Conservation (phyloP, 495 filamentous ascomycete genomes). For the Arthonia radiata region DNA sequence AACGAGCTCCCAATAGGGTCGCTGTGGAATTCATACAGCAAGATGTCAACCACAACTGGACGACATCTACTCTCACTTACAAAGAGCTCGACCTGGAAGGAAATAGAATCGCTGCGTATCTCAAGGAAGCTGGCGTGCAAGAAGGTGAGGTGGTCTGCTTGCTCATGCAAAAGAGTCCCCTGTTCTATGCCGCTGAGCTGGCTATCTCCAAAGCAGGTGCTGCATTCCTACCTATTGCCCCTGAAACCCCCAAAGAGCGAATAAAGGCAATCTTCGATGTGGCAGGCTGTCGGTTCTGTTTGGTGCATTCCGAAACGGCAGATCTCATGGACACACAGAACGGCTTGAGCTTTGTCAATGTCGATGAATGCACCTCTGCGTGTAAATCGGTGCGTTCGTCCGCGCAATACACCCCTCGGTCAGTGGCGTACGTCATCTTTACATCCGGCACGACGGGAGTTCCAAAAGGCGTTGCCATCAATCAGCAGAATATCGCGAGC, state of each 20-base stretch:
- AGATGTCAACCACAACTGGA: conserved; percentile 12
- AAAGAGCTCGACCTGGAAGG: conserved; percentile 30
- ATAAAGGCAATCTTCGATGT: conserved; percentile 27
- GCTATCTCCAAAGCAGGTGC: conserved; percentile 46
- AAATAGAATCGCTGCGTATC: conserved; percentile 35
- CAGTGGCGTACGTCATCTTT: conserved; percentile 24
- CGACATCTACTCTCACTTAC: conserved; percentile 29
- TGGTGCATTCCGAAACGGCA: conserved; percentile 10
- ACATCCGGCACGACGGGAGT: conserved; percentile 24
- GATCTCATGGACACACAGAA: conserved; percentile 3
- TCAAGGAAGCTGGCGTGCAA: conserved; percentile 20
- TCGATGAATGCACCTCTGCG: too few species aligned
- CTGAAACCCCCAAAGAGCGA: conserved; percentile 31
- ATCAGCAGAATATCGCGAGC: conserved; percentile 37
- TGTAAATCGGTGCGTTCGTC: too few species aligned
- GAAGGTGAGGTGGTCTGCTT: conserved; percentile 35
- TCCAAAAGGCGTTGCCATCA: conserved; percentile 22
- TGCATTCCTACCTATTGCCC: conserved; percentile 46
- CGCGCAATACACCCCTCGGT: too few species aligned
- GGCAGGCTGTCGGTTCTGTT: conserved; percentile 21
- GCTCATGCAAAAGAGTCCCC: conserved; percentile 40
- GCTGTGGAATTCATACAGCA: conserved; percentile 34
- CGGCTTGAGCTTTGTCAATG: conserved; percentile 8
- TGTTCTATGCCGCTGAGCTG: conserved; percentile 44
- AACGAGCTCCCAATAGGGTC: conserved; percentile 19